Evolutionary conservation across 441 rosid genomes (phyloP).

Genomic region (Mallotus repandus): DNA sequence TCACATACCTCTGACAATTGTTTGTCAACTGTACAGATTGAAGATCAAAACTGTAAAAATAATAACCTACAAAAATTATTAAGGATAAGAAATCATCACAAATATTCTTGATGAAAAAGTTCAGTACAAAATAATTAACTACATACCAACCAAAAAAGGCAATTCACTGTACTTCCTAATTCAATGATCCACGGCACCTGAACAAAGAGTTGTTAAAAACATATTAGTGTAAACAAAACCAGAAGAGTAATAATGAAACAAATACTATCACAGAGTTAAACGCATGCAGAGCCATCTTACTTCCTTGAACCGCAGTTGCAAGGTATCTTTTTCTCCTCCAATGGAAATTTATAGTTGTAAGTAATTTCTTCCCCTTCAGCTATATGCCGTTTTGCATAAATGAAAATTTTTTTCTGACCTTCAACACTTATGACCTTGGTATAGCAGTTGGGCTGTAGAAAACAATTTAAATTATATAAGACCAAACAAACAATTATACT

Average conservation of each 20-base stretch:
- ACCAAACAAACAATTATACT: constrained; percentile 22
- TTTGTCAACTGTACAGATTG: neutral
- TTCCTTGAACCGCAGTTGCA: constrained; percentile 94
- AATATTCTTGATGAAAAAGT: constrained; percentile 9
- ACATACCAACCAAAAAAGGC: constrained; percentile 29
- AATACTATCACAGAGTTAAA: constrained; percentile 15
- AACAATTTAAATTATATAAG: constrained; percentile 25
- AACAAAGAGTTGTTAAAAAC: constrained; percentile 19
- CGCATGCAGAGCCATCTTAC: constrained; percentile 46
- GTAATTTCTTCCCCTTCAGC: constrained; percentile 90
- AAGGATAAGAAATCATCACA: neutral
- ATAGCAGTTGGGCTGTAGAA: constrained; percentile 94
- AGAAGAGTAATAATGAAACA: neutral
- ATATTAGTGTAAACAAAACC: neutral
- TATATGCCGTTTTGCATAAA: constrained; percentile 92
- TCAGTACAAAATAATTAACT: constrained; percentile 20
- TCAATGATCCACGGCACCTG: constrained; percentile 97
- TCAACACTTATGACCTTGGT: constrained; percentile 95
- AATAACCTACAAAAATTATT: constrained; percentile 22
- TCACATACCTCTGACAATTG: neutral
- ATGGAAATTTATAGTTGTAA: constrained; percentile 95
- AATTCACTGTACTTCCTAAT: constrained; percentile 43
- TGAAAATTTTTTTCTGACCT: constrained; percentile 91
- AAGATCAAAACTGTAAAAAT: neutral
- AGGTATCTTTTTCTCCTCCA: constrained; percentile 95